A percentile compares a stretch with the other conserved stretches of the same genome.
Conservation (phyloP, 768 basidiomycete genomes). For the Leccinum obscurum region DNA sequence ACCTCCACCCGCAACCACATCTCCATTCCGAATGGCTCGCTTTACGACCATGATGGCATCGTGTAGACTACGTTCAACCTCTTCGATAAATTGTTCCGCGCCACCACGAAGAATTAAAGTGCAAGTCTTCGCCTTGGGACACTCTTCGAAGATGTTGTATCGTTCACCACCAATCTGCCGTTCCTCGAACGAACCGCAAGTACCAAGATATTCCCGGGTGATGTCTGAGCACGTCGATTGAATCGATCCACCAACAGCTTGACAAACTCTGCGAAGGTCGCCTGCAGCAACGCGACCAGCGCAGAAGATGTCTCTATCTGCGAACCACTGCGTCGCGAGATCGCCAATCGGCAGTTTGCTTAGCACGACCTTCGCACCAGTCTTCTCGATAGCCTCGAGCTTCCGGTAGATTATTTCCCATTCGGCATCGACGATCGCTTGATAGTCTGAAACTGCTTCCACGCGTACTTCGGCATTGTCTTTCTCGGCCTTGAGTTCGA, state of each 20-base stretch:
- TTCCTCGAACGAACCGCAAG: constrained; percentile 92
- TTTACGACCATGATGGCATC: constrained; percentile 99
- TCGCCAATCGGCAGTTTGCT: constrained; percentile 99
- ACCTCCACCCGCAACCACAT: constrained; percentile 96
- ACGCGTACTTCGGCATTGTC: constrained; percentile 99
- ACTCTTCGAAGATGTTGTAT: constrained; percentile 93
- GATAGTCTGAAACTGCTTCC: constrained; percentile 95
- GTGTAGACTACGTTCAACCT: constrained; percentile 95
- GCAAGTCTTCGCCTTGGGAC: constrained; percentile 93
- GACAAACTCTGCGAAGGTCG: constrained; percentile 91
- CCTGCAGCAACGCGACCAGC: constrained; percentile 91
- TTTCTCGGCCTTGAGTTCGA: constrained; percentile 98
- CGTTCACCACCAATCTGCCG: constrained; percentile 95
- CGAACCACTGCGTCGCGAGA: constrained; percentile 98
- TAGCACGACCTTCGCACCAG: constrained; percentile 95
- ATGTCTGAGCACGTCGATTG: constrained; percentile 98
- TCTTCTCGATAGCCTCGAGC: constrained; percentile 91
- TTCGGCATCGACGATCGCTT: constrained; percentile 98
- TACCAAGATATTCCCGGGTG: constrained; percentile 83
- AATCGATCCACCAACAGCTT: constrained; percentile 92
- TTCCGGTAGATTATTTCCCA: constrained; percentile 99
- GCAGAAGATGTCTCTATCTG: constrained; percentile 98
- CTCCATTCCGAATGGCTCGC: constrained; percentile 91
- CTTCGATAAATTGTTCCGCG: constrained; percentile 98
- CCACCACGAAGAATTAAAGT: constrained; percentile 93